Base-by-base conservation (phyloP, 768 basidiomycete genomes). In the Auriculariales sp. region DNA sequence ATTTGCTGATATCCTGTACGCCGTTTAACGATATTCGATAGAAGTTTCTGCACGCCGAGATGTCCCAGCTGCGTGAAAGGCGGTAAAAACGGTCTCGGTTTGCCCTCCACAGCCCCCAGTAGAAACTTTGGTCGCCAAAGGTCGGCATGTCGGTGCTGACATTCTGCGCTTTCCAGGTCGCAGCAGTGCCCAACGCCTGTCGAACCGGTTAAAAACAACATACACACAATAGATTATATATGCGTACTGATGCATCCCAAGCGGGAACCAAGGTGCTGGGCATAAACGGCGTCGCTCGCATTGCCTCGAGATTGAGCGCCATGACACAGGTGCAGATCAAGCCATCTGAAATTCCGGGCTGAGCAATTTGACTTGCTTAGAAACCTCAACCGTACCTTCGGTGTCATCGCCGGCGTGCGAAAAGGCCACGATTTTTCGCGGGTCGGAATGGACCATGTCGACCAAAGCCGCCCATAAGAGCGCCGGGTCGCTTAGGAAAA, bases 241-340 rank as follows among this genome's bases (percentile, higher is more conserved):
- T n/a, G n/a, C 35, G 35, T 19, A 39, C 36, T 12, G 5, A 5
- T 17, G 35, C 35, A 7, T n/a, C 7, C 6, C 35, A 17, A 5
- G 4, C 22, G 6, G 39, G 39, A 25, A 44, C 7, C 6, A 44
- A 15, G 22, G 39, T 4, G 15, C 39, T 44, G 22, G 39, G 19
- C 69, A 75, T 75, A 49, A 75, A 59, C 24, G 70, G 69, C 19
- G 66, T 28, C 7, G 53, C 53, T 24, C 74, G 68, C 28, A 74
- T 62, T 52, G 65, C 70, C 39, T 66, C 65, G 9, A 75, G 61
- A 54, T 74, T 61, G 52, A 75, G 67, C n/a, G 74, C 61, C 71
- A 74, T 73, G 53, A 74, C 65, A 7, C 35, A 36, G 15, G 35
- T n/a, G 39, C 39, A 44, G 17, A 44, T 44, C 19, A 44, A n/a